Evolutionary conservation across 257 asterid genomes (phyloP).

Genomic region (Solanum peruvianum): DNA sequence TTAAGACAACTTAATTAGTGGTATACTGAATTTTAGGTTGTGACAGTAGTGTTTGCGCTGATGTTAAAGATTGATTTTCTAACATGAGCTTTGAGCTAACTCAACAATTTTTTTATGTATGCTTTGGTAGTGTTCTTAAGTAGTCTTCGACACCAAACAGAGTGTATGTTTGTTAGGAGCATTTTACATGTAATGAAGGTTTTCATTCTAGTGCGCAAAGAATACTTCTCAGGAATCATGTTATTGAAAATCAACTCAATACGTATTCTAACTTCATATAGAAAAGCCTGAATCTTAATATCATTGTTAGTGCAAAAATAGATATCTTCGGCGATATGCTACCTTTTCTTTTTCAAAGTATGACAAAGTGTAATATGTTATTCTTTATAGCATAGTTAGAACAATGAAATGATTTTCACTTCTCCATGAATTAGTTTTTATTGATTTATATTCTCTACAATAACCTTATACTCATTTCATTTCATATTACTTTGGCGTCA

Average conservation of each 20-base stretch:
- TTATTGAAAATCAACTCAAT: neutral
- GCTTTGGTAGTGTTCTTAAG: neutral
- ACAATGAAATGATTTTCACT: neutral
- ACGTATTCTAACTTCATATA: neutral
- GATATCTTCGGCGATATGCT: no score
- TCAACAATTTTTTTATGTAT: neutral
- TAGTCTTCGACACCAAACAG: neutral
- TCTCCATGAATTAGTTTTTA: neutral
- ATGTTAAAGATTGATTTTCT: neutral
- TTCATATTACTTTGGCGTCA: neutral
- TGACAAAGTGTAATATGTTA: neutral
- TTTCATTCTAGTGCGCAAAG: neutral
- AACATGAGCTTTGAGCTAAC: neutral
- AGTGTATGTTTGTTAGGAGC: neutral
- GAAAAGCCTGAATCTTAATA: neutral
- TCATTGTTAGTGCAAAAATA: no score
- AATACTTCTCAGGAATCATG: neutral
- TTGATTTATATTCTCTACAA: neutral
- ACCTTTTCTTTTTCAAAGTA: no score
- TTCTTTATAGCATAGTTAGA: neutral
- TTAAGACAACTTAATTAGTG: neutral
- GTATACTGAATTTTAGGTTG: neutral
- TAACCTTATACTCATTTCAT: neutral
- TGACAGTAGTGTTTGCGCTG: neutral
- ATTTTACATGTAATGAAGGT: neutral